Base-by-base conservation (phyloP, 164 flowering plant species). In the Vitis labrusca region DNA sequence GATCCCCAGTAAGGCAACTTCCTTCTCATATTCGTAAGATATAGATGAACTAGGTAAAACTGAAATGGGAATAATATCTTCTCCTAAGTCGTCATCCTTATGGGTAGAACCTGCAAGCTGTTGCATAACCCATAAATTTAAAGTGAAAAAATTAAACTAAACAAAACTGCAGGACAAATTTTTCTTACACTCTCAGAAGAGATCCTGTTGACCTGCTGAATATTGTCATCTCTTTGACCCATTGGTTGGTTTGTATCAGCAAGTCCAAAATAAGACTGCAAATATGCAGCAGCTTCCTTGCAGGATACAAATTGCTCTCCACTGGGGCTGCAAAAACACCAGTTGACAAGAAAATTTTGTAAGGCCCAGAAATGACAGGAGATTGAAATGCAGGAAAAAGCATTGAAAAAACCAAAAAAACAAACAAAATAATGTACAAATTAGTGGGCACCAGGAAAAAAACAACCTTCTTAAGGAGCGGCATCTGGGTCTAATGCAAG, bases 231-330 rank as follows among this genome's bases (percentile, higher is more conserved):
- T 61, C 61, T 64, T 32, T 50, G 70, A 74, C 67, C 72, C 57
- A 59, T 30, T 50, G 44, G 37, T 30, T 54, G 77, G 15, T 59
- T 63, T 17, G 67, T 58, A 63, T 55, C 78, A 61, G 58, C 48
- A 30, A 12, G 59, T 30, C 69, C 80, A 70, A 80, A 78, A 67
- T 76, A 63, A 14, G 87, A 82, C 44, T 63, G 79, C 73, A 87
- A 59, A 77, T 77, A 84, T 30, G 72, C 76, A 30, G 87, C 67
- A 68, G 79, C 88, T 51, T 87, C 91, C 70, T 79, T 85, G 83
- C 87, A 87, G 2, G 87, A 75, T 56, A 75, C 6, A 75, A 85
- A 81, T 1, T 82, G 87, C 48, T 79, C 79, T 64, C 89, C 91
- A 75, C 72, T 66, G 37, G 91, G 91, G 74, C 91, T 87, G 81